phyloP scores from a whole-genome alignment of 345 rosid genomes.

The Populus nigra region DNA sequence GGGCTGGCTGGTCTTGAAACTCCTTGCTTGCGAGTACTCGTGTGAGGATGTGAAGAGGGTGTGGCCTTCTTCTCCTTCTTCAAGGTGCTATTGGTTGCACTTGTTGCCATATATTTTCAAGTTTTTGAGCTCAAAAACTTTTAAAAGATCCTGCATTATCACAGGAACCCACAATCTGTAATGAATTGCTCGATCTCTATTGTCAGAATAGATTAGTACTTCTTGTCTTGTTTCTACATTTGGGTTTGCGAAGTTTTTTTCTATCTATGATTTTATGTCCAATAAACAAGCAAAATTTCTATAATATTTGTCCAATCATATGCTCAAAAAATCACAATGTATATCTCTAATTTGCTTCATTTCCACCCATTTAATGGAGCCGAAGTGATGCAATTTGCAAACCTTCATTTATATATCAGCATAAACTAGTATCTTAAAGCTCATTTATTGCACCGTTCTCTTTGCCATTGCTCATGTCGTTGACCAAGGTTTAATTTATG shows the following conservation, averaged over 20 bases:
- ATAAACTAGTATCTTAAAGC: too few species aligned
- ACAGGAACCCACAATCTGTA: background rate
- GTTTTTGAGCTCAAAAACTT: background rate
- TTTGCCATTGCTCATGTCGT: too few species aligned
- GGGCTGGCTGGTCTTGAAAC: conserved; percentile 10
- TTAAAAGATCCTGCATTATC: conserved; percentile 11
- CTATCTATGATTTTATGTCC: background rate
- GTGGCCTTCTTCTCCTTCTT: conserved; percentile 40
- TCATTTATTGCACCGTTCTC: too few species aligned
- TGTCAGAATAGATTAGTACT: background rate
- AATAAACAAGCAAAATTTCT: background rate
- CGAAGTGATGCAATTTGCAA: too few species aligned
- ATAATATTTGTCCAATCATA: background rate
- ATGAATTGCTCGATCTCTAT: background rate
- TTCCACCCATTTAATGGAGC: too few species aligned
- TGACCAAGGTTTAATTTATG: too few species aligned
- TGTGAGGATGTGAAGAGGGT: conserved; percentile 24
- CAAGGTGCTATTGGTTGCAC: conserved; percentile 12
- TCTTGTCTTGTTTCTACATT: background rate
- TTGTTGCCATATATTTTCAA: conserved; percentile 38
- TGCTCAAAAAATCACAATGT: too few species aligned
- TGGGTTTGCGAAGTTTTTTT: background rate
- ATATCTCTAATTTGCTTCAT: too few species aligned
- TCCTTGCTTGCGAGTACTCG: conserved; percentile 18
- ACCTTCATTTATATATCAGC: too few species aligned